Evolutionary conservation across 2,329 filamentous ascomycete species (phyloP).

Genomic region (Beauveria sp.): DNA sequence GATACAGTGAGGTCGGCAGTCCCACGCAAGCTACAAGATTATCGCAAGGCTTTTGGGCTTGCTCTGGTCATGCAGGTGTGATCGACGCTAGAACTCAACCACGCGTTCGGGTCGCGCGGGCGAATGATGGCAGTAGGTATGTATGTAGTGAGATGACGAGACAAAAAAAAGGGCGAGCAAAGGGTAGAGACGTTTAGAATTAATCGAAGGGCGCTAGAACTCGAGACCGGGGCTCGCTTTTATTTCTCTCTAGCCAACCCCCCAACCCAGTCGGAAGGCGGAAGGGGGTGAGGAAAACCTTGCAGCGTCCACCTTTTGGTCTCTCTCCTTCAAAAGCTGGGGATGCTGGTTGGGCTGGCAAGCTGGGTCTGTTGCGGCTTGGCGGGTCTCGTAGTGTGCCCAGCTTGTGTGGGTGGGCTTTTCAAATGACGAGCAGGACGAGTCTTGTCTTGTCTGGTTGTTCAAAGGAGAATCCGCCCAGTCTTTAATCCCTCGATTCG

Average conservation of each 20-base stretch:
- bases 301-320: neutral
- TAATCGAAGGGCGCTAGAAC: constrained; percentile 7
- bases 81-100: constrained; percentile 12
- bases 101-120: constrained; percentile 11
- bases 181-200: constrained; percentile 10
- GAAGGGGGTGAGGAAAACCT: constrained; percentile 7
- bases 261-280: neutral
- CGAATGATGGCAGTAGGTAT: constrained; percentile 6
- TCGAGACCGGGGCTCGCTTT: constrained; percentile 4
- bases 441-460: neutral
- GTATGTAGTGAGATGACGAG: constrained; percentile 9
- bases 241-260: neutral
- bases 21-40: neutral
- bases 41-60: neutral
- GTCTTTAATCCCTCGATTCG: neutral
- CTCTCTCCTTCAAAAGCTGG: constrained; percentile 1
- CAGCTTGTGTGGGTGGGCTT: neutral
- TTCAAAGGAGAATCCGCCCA: neutral
- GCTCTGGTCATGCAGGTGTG: constrained; percentile 7
- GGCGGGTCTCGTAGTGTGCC: constrained; percentile 3
- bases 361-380: neutral
- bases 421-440: neutral
- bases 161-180: constrained; percentile 12
- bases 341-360: constrained; percentile 1
- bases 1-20: neutral